Conservation (phyloP, 352 stramenopile species). For the Phytophthora sojae region DNA sequence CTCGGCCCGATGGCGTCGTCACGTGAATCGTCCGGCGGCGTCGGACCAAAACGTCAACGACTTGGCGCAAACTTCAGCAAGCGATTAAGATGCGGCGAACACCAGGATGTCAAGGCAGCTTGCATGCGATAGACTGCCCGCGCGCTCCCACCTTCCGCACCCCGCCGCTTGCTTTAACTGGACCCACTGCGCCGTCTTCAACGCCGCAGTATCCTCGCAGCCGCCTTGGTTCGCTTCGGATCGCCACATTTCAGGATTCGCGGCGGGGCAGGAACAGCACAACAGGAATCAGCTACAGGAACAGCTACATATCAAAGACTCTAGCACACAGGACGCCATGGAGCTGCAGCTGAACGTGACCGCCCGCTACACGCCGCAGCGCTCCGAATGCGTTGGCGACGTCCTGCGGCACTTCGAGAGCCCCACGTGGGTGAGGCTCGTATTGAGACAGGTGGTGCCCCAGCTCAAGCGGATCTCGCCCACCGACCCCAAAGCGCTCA, state of each 20-base stretch:
- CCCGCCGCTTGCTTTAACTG: slow-evolving; percentile 1
- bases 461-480: slow-evolving; percentile 31
- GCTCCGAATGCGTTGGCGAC: slow-evolving; percentile 13
- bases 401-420: slow-evolving; percentile 31
- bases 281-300: neutral
- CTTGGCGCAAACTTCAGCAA: slow-evolving; percentile 26
- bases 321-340: slow-evolving; percentile 8
- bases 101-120: slow-evolving; percentile 38
- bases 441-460: slow-evolving; percentile 27
- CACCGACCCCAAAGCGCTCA: slow-evolving; percentile 20
- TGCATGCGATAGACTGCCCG: slow-evolving; percentile 34
- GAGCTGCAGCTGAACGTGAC: slow-evolving; percentile 30
- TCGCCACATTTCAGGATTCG: slow-evolving; percentile 26
- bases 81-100: slow-evolving; percentile 18
- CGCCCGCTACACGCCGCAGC: slow-evolving; percentile 10
- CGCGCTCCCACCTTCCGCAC: slow-evolving; percentile 28
- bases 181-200: slow-evolving; percentile 18
- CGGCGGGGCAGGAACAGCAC: neutral
- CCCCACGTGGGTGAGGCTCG: slow-evolving; percentile 22
- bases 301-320: neutral
- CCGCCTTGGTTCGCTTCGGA: slow-evolving; percentile 4
- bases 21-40: neutral
- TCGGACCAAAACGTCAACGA: slow-evolving; percentile 4
- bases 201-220: neutral
- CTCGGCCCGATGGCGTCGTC: too few species aligned